phyloP scores from a whole-genome alignment of 208 protist species.

The Phytomonas sp. region DNA sequence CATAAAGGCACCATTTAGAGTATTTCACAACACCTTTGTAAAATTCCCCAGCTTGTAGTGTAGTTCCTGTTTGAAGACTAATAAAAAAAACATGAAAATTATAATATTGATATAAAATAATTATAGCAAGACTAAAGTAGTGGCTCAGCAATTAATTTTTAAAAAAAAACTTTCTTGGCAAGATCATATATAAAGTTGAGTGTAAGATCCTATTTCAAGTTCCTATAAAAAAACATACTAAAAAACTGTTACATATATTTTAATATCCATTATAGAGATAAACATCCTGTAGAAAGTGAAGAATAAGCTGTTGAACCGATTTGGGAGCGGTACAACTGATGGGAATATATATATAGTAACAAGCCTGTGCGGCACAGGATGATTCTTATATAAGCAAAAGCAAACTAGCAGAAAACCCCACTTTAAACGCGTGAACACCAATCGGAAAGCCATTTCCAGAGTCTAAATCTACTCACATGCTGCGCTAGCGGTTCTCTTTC shows the following conservation, averaged over 20 bases:
- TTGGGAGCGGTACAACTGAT: not conserved
- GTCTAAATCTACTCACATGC: not conserved
- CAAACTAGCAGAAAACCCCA: not conserved
- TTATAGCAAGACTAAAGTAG: not conserved
- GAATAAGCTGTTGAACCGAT: not conserved
- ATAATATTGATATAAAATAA: conserved; percentile 10
- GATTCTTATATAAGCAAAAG: not conserved
- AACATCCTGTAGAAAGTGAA: not conserved
- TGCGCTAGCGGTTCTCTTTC: not conserved
- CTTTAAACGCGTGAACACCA: not conserved
- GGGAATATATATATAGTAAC: not conserved
- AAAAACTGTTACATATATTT: not conserved
- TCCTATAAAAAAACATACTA: not conserved
- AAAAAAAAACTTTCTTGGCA: not conserved
- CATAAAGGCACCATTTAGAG: not conserved
- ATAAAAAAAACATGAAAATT: not conserved
- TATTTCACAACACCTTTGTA: not conserved
- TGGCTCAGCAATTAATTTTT: not conserved
- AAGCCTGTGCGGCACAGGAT: not conserved
- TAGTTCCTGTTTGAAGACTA: not conserved
- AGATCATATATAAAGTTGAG: not conserved
- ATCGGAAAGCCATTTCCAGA: not conserved
- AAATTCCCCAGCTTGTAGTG: not conserved
- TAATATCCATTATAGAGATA: not conserved
- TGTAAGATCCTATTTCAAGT: not conserved